Conservation (phyloP, 2,329 filamentous ascomycete species). For the Colletotrichum sp. region DNA sequence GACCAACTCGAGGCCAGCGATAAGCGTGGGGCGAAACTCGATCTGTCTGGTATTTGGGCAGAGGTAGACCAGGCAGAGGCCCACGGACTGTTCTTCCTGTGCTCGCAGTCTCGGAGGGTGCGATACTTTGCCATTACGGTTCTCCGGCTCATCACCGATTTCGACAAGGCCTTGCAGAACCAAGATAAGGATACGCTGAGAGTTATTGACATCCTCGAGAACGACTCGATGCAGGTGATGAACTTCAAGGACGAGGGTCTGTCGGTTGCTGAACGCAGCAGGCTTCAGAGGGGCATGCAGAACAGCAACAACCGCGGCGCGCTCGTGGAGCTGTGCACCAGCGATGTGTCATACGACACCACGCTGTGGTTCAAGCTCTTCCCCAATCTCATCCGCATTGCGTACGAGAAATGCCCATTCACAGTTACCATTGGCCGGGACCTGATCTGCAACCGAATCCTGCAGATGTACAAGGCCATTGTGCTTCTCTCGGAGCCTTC, state of each 20-base stretch:
- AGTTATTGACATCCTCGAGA: conserved; percentile 91
- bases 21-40: conserved; percentile 77
- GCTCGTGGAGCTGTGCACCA: conserved; percentile 91
- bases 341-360: conserved; percentile 92
- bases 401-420: conserved; percentile 89
- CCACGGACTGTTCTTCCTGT: conserved; percentile 95
- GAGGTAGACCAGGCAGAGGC: conserved; percentile 97
- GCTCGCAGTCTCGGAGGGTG: conserved; percentile 91
- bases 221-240: conserved; percentile 86
- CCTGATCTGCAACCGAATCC: conserved; percentile 87
- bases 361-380: conserved; percentile 99
- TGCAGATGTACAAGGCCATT: conserved; percentile 91
- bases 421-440: conserved; percentile 90
- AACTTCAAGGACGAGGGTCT: conserved; percentile 91
- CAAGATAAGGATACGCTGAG: conserved; percentile 69
- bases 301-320: conserved; percentile 84
- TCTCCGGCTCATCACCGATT: conserved; percentile 88
- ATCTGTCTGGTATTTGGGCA: conserved; percentile 86
- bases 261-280: conserved; percentile 89
- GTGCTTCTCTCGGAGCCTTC: conserved; percentile 77
- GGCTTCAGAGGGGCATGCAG: conserved; percentile 87
- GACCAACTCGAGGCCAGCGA: conserved; percentile 72
- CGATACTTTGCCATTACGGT: conserved; percentile 92
- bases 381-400: conserved; percentile 89
- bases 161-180: conserved; percentile 81